Conservation (phyloP, 192 early-diverging fungal species). For the Coemansia sp. region DNA sequence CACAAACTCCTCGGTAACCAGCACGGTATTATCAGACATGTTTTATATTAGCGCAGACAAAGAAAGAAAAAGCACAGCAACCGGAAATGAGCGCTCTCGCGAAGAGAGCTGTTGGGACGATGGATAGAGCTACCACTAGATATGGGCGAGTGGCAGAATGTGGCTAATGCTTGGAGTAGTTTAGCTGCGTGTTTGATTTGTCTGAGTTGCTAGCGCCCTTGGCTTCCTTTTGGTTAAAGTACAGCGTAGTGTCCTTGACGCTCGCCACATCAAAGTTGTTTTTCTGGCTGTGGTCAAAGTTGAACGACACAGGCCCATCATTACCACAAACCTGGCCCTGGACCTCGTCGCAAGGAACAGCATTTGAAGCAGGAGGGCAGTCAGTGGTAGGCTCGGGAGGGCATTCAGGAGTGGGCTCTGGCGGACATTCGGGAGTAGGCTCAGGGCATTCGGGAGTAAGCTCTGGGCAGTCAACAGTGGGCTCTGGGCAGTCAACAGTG, state of each 20-base stretch:
- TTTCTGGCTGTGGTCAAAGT: constrained; percentile 23
- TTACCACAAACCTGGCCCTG: background rate
- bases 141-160: background rate
- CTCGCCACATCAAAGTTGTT: constrained; percentile 7
- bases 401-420: background rate
- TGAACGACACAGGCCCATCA: constrained; percentile 4
- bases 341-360: background rate
- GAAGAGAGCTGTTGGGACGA: background rate
- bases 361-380: background rate
- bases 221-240: constrained; percentile 38
- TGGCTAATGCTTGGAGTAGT: constrained; percentile 6
- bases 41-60: background rate
- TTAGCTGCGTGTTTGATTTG: constrained; percentile 25
- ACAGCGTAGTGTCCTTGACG: constrained; percentile 25
- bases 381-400: background rate
- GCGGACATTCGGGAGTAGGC: too few species aligned
- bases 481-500: too few species aligned
- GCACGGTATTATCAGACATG: background rate
- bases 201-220: constrained; percentile 8
- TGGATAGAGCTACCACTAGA: background rate
- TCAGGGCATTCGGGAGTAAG: too few species aligned
- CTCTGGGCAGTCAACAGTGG: too few species aligned
- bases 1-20: constrained; percentile 55
- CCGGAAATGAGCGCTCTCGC: background rate
- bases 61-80: background rate